Evolutionary conservation across 306 rosid species (phyloP).

Genomic region (Rosa rugosa): DNA sequence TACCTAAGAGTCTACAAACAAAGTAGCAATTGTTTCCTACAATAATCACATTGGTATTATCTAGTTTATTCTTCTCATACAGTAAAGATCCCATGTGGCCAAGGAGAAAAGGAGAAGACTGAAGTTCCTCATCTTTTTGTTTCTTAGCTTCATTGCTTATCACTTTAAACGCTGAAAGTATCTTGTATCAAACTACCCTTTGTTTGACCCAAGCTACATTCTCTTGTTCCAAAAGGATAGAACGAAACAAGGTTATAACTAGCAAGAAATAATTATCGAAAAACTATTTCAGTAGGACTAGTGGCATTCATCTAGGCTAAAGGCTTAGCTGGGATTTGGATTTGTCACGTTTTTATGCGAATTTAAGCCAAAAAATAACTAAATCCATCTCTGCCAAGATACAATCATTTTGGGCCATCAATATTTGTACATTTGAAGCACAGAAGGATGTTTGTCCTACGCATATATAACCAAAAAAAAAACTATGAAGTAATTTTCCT

Average conservation of each 20-base stretch:
- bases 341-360: too few relatives aligned
- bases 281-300: too few relatives aligned
- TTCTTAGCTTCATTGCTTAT: not conserved
- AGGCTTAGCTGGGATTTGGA: too few relatives aligned
- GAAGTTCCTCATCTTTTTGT: not conserved
- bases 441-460: not conserved
- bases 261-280: not conserved
- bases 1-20: too few relatives aligned
- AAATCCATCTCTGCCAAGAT: not conserved
- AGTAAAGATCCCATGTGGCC: not conserved
- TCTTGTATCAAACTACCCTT: not conserved
- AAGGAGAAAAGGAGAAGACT: not conserved
- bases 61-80: too few relatives aligned
- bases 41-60: not conserved
- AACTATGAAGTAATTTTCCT: not conserved
- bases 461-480: not conserved
- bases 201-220: not conserved
- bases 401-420: not conserved
- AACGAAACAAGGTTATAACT: not conserved
- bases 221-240: not conserved
- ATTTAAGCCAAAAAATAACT: not conserved
- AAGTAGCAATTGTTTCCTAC: conserved; percentile 5
- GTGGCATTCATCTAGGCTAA: too few relatives aligned
- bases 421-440: not conserved
- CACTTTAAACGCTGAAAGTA: not conserved